Evolutionary conservation across 139 green algal species (phyloP).

Genomic region (Nannochloris sp.): DNA sequence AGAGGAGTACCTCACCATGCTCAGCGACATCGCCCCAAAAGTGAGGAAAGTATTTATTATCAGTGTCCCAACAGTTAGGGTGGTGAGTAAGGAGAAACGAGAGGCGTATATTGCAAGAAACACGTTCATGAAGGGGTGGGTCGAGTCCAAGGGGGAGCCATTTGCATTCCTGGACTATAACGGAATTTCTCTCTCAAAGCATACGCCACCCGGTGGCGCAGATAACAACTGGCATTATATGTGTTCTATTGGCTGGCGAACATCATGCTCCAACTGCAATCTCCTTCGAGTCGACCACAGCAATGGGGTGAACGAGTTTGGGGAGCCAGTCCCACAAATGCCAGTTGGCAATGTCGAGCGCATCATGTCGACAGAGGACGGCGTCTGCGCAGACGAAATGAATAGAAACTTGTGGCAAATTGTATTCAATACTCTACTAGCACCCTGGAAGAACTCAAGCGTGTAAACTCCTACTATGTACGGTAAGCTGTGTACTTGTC

Average conservation of each 20-base stretch:
- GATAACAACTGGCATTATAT: slow-evolving; percentile 18
- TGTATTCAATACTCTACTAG: slow-evolving; percentile 4
- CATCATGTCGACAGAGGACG: slow-evolving; percentile 13
- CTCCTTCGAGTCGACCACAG: slow-evolving; percentile 5
- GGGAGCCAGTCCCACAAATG: neutral
- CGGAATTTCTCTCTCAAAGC: neutral
- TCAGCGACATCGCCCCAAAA: neutral
- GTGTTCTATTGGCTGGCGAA: slow-evolving; percentile 7
- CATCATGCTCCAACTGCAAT: neutral
- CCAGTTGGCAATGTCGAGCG: slow-evolving; percentile 6
- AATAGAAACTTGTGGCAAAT: slow-evolving; percentile 18
- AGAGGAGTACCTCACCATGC: neutral
- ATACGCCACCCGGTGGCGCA: slow-evolving; percentile 3
- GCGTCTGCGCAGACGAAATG: slow-evolving; percentile 15
- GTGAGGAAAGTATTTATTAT: slow-evolving; percentile 2
- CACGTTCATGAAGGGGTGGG: slow-evolving; percentile 6
- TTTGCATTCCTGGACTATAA: slow-evolving; percentile 10
- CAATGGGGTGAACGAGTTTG: slow-evolving; percentile 8
- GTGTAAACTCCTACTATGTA: neutral
- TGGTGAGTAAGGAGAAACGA: neutral
- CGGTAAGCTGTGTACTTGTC: slow-evolving; percentile 52
- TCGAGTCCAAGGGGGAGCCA: slow-evolving; percentile 6
- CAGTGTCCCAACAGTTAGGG: slow-evolving; percentile 2
- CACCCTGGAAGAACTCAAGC: neutral
- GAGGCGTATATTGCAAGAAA: neutral